Percentiles rank a stretch among this genome's conserved stretches.
phyloP scores from a whole-genome alignment of 176 grass and related monocot genomes.

The Cenchrus americanus region DNA sequence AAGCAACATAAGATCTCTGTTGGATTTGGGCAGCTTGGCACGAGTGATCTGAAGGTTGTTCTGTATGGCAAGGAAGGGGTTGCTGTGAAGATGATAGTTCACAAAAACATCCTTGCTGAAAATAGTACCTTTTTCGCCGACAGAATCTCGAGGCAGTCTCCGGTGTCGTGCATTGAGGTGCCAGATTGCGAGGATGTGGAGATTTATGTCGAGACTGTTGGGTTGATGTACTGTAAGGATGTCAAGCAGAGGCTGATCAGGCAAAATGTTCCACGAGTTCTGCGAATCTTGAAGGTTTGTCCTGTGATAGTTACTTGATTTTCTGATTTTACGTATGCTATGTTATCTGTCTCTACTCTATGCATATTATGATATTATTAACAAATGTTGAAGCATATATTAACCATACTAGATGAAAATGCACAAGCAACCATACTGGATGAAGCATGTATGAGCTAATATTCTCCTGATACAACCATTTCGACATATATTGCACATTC shows the following conservation, averaged over 20 bases:
- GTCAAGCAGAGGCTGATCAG: slow-evolving; percentile 79
- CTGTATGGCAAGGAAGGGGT: slow-evolving; percentile 71
- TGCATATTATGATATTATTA: slow-evolving; percentile 3
- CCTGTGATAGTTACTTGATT: slow-evolving; percentile 5
- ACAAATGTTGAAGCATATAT: not conserved
- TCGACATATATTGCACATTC: not conserved
- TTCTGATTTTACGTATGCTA: not conserved
- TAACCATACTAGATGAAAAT: not conserved
- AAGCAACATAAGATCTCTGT: slow-evolving; percentile 77
- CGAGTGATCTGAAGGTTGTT: slow-evolving; percentile 76
- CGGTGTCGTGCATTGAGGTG: slow-evolving; percentile 65
- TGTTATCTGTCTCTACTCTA: not conserved
- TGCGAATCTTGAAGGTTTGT: slow-evolving; percentile 82
- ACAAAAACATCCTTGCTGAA: slow-evolving; percentile 70
- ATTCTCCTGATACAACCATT: not conserved
- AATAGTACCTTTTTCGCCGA: slow-evolving; percentile 70
- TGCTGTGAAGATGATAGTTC: slow-evolving; percentile 78
- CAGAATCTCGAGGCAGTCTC: slow-evolving; percentile 67
- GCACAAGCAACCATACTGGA: not conserved
- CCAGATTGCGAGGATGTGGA: slow-evolving; percentile 87
- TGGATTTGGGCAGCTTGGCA: slow-evolving; percentile 65
- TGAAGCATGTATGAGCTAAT: not conserved
- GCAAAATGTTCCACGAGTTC: slow-evolving; percentile 77
- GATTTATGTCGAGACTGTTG: slow-evolving; percentile 80
- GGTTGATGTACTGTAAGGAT: slow-evolving; percentile 93